Percentiles rank a stretch among this genome's conserved stretches.
Evolutionary conservation across 306 rosid genomes (phyloP).

Genomic region (Castanea mollissima): DNA sequence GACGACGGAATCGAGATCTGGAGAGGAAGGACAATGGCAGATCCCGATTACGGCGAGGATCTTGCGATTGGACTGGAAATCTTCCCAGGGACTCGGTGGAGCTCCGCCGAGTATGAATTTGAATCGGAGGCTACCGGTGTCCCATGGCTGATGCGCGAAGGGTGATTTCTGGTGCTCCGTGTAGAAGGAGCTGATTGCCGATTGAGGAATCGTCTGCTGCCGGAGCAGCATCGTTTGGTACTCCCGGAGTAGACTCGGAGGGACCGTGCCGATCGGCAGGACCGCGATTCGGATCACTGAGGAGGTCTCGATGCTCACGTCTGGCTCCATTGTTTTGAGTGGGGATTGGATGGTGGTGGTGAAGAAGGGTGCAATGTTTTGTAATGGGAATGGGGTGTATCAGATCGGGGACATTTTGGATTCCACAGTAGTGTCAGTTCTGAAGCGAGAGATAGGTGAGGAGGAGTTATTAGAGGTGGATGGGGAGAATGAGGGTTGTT

Average conservation of each 20-base stretch:
- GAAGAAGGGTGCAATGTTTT: not conserved
- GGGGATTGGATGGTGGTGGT: conserved; percentile 11
- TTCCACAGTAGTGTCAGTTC: not conserved
- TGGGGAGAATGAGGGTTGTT: no score
- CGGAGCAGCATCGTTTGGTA: conserved; percentile 77
- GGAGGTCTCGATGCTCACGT: conserved; percentile 85
- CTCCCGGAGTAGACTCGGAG: conserved; percentile 63
- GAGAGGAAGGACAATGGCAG: conserved; percentile 92
- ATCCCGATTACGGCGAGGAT: conserved; percentile 79
- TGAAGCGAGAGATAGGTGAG: no score
- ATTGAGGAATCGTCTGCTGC: conserved; percentile 77
- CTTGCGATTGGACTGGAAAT: conserved; percentile 88
- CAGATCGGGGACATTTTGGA: not conserved
- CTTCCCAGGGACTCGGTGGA: conserved; percentile 92
- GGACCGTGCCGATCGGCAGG: conserved; percentile 76
- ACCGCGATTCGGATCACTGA: conserved; percentile 88
- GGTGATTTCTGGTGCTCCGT: conserved; percentile 96
- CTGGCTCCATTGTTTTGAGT: conserved; percentile 68
- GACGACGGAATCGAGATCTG: conserved; percentile 60
- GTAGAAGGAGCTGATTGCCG: conserved; percentile 83
- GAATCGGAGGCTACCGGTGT: conserved; percentile 76
- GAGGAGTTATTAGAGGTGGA: no score
- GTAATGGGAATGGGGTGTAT: not conserved
- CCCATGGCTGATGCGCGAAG: conserved; percentile 89
- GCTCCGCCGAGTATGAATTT: conserved; percentile 84